Percentiles rank a stretch among this genome's conserved stretches.
These are phyloP conservation scores for Bipolaris victoriae DNA, from an alignment of 2,329 filamentous ascomycete species.

Conservation along the genomic window DNA sequence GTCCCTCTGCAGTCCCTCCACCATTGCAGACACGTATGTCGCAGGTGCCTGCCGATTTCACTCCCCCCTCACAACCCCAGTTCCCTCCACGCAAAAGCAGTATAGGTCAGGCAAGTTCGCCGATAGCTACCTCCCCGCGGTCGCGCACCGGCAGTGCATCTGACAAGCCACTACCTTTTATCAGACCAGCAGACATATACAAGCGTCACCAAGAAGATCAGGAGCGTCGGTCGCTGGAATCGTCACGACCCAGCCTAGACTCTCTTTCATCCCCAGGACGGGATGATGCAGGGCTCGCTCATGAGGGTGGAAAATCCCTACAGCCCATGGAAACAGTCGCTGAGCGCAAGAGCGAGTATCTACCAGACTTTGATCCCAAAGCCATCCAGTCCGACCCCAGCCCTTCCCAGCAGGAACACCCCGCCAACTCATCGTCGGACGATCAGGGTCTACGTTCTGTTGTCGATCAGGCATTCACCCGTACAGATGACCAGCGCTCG, in stretches of 20 bases:
- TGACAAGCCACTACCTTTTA: conserved; percentile 65
- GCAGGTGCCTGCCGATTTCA: conserved; percentile 44
- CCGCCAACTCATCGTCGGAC: conserved; percentile 26
- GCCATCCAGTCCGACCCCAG: conserved; percentile 14
- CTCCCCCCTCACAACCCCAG: conserved; percentile 45
- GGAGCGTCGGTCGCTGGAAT: conserved; percentile 63
- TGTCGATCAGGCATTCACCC: conserved; percentile 70
- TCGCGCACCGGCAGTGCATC: conserved; percentile 44
- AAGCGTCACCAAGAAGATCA: conserved; percentile 72
- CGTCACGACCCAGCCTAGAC: conserved; percentile 63
- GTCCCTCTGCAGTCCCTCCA: conserved; percentile 59
- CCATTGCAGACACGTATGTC: conserved; percentile 55
- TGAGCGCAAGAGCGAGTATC: conserved; percentile 66
- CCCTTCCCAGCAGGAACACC: conserved; percentile 15
- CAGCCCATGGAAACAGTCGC: conserved; percentile 59
- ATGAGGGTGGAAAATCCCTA: conserved; percentile 31
- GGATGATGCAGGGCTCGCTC: conserved; percentile 28
- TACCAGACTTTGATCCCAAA: conserved; percentile 51
- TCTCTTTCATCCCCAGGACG: conserved; percentile 47
- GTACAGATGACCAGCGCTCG: conserved; percentile 60
- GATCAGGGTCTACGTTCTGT: conserved; percentile 52
- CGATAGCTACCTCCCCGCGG: conserved; percentile 31
- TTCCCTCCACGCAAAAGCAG: conserved; percentile 70
- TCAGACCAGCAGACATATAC: conserved; percentile 79
- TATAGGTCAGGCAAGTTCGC: conserved; percentile 54